phyloP scores from a whole-genome alignment of 208 protist genomes.

The Sergeia podlipaevii region DNA sequence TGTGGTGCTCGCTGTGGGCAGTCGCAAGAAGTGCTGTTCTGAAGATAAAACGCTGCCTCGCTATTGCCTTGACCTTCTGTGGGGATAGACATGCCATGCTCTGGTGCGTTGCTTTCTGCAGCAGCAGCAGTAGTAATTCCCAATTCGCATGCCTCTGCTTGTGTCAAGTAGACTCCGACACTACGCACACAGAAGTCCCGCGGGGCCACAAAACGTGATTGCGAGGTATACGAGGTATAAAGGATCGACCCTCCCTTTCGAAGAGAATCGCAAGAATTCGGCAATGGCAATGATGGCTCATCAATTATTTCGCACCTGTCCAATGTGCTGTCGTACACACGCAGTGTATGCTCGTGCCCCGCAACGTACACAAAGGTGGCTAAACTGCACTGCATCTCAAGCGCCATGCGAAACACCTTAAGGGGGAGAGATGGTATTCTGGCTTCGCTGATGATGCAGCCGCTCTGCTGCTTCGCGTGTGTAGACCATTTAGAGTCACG shows the following conservation, averaged over 20 bases:
- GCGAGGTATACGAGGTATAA: constrained; percentile 40
- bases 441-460: not conserved
- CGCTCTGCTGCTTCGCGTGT: too few species aligned
- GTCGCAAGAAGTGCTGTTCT: constrained; percentile 17
- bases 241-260: constrained; percentile 8
- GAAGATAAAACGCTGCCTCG: too few species aligned
- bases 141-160: not conserved
- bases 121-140: not conserved
- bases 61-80: too few species aligned
- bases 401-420: constrained; percentile 25
- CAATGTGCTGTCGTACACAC: constrained; percentile 18
- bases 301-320: constrained; percentile 20
- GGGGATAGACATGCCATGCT: too few species aligned
- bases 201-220: constrained; percentile 24
- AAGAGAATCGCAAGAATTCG: too few species aligned
- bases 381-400: constrained; percentile 11
- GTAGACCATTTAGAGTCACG: too few species aligned
- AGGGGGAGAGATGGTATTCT: constrained; percentile 6
- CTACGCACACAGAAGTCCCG: constrained; percentile 37
- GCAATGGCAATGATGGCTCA: too few species aligned
- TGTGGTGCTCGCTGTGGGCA: not conserved
- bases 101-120: not conserved
- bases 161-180: constrained; percentile 9
- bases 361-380: constrained; percentile 12
- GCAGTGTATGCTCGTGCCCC: constrained; percentile 6